Evolutionary conservation across 768 basidiomycete species (phyloP), one percentile per base, ranked within the genome.

Genomic region (Tricholoma sp.): DNA sequence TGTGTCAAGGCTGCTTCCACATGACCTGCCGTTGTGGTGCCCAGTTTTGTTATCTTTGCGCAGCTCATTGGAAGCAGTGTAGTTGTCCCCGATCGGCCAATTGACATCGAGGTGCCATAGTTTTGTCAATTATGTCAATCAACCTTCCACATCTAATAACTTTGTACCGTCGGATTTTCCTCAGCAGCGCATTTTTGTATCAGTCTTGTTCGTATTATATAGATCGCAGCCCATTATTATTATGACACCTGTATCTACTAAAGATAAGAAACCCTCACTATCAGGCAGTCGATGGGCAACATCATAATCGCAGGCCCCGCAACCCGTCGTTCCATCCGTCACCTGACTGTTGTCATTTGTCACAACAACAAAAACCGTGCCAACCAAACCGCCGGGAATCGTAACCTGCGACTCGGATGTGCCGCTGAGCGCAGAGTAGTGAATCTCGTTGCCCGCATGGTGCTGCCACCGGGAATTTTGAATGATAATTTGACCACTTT

Each of bases 41-140:
- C 0, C 65, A 87, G 58, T 87, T 88, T 66, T 88, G 86, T 61
- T 87, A 89, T 63, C 55, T 82, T 10, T 89, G 88, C 61, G 80
- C 81, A 0, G 76, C 67, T 29, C 70, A 54, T 15, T 89, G 88
- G 87, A 88, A 82, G 68, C 75, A 68, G 0, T 88, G 87, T 52
- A 10, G 3, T 0, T 88, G 85, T 59, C 69, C 70, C 0, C 82
- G 82, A 48, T 88, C 85, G 84, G 84, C 87, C 8, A 45, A 62
- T 0, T 65, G 81, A 10, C 0, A 75, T 1, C n/a, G n/a, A n/a
- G n/a, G n/a, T n/a, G n/a, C n/a, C n/a, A n/a, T n/a, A n/a, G n/a
- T n/a, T n/a, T n/a, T n/a, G n/a, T n/a, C n/a, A n/a, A n/a, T n/a
- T n/a, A n/a, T n/a, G n/a, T n/a, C n/a, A n/a, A n/a, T n/a, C n/a